Percentiles rank a stretch among this genome's conserved stretches.
Evolutionary conservation across 306 rosid species (phyloP).

Genomic region (Trifolium pratense): DNA sequence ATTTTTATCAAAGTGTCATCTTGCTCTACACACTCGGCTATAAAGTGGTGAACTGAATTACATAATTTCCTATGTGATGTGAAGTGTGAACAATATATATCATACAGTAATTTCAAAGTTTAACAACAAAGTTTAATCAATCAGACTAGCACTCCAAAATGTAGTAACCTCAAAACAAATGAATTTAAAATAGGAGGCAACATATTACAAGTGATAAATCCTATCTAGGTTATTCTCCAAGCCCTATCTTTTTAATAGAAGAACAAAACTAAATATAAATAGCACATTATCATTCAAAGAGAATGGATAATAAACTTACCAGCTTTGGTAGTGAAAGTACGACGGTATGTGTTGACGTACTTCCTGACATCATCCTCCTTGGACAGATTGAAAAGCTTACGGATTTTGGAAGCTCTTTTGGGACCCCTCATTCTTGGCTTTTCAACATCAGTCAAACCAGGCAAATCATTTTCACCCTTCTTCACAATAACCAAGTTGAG

Average conservation of each 20-base stretch:
- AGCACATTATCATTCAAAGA: not conserved
- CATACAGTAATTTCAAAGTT: not conserved
- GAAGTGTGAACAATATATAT: not conserved
- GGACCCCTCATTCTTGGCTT: constrained; percentile 57
- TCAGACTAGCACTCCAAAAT: not conserved
- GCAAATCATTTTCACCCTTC: constrained; percentile 49
- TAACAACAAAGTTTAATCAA: not conserved
- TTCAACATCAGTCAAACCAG: constrained; percentile 47
- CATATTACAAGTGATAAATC: not conserved
- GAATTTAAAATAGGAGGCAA: not conserved
- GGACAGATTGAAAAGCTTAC: constrained; percentile 46
- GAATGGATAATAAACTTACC: constrained; percentile 28
- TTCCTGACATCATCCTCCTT: constrained; percentile 55
- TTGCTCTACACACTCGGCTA: not conserved
- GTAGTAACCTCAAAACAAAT: not conserved
- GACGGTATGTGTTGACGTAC: constrained; percentile 49
- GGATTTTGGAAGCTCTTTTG: constrained; percentile 50
- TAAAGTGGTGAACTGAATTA: not conserved
- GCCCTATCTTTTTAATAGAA: not conserved
- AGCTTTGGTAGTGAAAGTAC: constrained; percentile 48
- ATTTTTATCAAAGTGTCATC: not conserved
- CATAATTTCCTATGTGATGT: not conserved
- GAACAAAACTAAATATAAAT: not conserved
- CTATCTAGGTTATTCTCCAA: not conserved
- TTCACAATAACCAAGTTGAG: constrained; percentile 50